A percentile compares a stretch with the other conserved stretches of the same genome.
phyloP scores from a whole-genome alignment of 192 early-diverging fungal genomes.

The Backusella australiensis region DNA sequence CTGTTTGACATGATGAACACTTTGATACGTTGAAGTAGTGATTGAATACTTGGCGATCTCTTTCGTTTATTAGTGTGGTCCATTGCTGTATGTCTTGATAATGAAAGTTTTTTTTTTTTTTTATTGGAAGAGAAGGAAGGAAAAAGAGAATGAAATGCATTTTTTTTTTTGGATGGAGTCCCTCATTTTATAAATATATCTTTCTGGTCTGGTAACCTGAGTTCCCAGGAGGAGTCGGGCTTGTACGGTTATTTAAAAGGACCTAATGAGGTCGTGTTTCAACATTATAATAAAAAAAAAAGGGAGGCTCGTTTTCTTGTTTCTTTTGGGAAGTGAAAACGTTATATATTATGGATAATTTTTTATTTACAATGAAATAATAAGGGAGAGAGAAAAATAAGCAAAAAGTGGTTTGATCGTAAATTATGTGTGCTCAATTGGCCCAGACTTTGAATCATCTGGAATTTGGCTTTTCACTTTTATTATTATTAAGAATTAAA shows the following conservation, averaged over 20 bases:
- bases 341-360: background rate
- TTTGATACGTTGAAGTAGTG: background rate
- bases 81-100: background rate
- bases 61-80: background rate
- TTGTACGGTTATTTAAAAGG: background rate
- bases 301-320: background rate
- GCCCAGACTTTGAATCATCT: background rate
- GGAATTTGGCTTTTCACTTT: background rate
- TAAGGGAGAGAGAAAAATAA: background rate
- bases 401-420: background rate
- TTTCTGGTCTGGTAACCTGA: background rate
- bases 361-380: background rate
- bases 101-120: background rate
- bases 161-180: background rate
- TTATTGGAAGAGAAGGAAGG: background rate
- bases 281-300: background rate
- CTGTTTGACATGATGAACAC: background rate
- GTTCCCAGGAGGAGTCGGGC: conserved; percentile 2
- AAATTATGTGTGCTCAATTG: background rate
- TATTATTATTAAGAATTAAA: background rate
- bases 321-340: background rate
- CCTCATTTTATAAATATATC: background rate
- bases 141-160: background rate
- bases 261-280: background rate
- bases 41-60: background rate